These are phyloP conservation scores for Rhynchospora tenuis DNA, from an alignment of 176 grass and related monocot species.

Conservation along the genomic window DNA sequence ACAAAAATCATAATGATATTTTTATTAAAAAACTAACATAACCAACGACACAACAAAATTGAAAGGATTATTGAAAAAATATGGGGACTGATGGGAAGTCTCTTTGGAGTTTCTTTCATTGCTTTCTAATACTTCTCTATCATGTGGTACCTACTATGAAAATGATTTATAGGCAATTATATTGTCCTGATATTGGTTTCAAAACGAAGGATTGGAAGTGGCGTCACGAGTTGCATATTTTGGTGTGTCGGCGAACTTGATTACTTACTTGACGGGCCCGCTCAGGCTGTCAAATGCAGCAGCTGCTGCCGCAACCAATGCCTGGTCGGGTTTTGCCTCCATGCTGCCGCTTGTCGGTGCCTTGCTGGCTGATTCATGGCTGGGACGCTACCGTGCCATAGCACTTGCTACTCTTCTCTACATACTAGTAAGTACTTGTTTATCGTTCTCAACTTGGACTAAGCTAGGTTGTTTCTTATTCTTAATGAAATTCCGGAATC, in stretches of 20 bases:
- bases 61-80: too few species aligned
- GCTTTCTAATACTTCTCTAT: neutral
- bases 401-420: constrained; percentile 39
- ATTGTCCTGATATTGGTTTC: neutral
- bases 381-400: constrained; percentile 52
- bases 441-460: neutral
- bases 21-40: too few species aligned
- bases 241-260: constrained; percentile 55
- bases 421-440: constrained; percentile 30
- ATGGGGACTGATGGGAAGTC: too few species aligned
- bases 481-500: too few species aligned
- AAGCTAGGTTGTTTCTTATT: too few species aligned
- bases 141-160: neutral
- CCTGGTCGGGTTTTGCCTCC: constrained; percentile 30
- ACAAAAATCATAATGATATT: too few species aligned
- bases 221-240: constrained; percentile 40
- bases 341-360: constrained; percentile 53
- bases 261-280: constrained; percentile 51
- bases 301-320: constrained; percentile 47
- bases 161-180: neutral
- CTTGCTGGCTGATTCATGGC: constrained; percentile 50
- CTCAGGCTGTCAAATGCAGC: constrained; percentile 42
- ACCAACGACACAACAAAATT: too few species aligned
- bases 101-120: neutral
- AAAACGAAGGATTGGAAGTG: constrained; percentile 41